Evolutionary conservation across 345 rosid genomes (phyloP).

Genomic region (Boechera divaricarpa): DNA sequence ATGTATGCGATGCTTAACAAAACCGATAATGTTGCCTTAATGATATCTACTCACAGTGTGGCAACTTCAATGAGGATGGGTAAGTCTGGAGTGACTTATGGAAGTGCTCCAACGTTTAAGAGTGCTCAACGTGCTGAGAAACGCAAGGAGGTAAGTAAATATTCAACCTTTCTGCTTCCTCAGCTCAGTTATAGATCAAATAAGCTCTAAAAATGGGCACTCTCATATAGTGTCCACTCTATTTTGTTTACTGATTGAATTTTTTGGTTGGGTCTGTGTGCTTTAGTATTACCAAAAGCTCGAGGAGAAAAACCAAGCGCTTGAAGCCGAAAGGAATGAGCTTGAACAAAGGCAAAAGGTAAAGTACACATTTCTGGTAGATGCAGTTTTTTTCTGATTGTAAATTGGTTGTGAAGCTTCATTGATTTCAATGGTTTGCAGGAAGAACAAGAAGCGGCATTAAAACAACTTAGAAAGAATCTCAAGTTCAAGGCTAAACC

Average conservation of each 20-base stretch:
- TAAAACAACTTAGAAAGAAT: conserved; percentile 86
- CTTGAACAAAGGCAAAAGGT: conserved; percentile 85
- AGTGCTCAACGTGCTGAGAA: conserved; percentile 82
- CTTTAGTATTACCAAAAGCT: conserved; percentile 79
- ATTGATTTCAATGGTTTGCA: conserved; percentile 19
- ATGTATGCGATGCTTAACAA: neutral
- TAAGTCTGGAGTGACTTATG: conserved; percentile 74
- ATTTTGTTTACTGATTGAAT: conserved; percentile 17
- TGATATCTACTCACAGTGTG: conserved; percentile 35
- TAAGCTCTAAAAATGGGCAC: neutral
- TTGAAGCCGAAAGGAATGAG: conserved; percentile 79
- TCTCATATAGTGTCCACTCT: neutral
- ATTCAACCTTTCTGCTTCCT: neutral
- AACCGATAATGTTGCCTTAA: conserved; percentile 26
- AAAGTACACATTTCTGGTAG: conserved; percentile 3
- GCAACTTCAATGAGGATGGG: conserved; percentile 60
- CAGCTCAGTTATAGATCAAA: neutral
- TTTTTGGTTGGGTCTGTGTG: conserved; percentile 21
- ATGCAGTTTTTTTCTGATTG: conserved; percentile 11
- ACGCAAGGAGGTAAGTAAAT: conserved; percentile 74
- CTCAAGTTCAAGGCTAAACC: conserved; percentile 89
- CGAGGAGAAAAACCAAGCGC: conserved; percentile 79
- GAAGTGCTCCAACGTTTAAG: conserved; percentile 87
- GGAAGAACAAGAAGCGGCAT: conserved; percentile 98
- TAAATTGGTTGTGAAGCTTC: neutral